phyloP scores from a whole-genome alignment of 345 rosid species.

The Erucastrum elatum region DNA sequence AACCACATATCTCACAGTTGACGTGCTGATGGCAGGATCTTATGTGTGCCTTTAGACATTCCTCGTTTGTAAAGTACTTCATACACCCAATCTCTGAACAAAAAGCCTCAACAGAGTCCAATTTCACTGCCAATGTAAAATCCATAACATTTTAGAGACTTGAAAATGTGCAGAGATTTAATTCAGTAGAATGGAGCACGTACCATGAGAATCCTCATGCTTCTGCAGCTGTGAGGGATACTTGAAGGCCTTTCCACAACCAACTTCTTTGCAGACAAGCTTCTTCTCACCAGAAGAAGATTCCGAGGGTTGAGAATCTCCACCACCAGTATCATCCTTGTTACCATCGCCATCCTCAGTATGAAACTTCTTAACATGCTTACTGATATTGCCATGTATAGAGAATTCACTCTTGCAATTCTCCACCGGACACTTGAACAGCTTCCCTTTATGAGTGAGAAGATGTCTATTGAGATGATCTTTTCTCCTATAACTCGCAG shows the following conservation, averaged over 20 bases:
- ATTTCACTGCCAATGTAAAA: slow-evolving; percentile 54
- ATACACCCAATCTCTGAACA: slow-evolving; percentile 75
- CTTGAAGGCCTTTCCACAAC: slow-evolving; percentile 78
- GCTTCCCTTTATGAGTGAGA: slow-evolving; percentile 68
- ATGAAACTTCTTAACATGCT: slow-evolving; percentile 65
- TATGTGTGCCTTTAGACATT: slow-evolving; percentile 70
- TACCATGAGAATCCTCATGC: slow-evolving; percentile 84
- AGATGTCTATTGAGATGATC: slow-evolving; percentile 88
- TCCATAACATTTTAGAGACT: slow-evolving; percentile 13
- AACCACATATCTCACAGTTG: slow-evolving; percentile 64
- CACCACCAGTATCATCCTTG: not conserved
- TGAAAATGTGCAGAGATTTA: too few species aligned
- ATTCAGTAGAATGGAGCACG: slow-evolving; percentile 21
- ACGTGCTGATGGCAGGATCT: slow-evolving; percentile 59
- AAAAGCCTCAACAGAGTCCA: slow-evolving; percentile 68
- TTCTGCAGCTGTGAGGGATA: slow-evolving; percentile 58
- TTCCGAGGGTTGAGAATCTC: slow-evolving; percentile 22
- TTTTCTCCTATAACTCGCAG: slow-evolving; percentile 74
- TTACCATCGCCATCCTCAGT: not conserved
- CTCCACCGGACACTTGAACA: slow-evolving; percentile 66
- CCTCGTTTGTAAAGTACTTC: slow-evolving; percentile 68
- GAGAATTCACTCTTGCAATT: slow-evolving; percentile 55
- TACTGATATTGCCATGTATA: slow-evolving; percentile 53
- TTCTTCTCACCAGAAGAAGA: slow-evolving; percentile 35
- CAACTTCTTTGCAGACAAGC: slow-evolving; percentile 61